phyloP scores from a whole-genome alignment of 192 early-diverging fungal species.

The Haplosporangium gracile region DNA sequence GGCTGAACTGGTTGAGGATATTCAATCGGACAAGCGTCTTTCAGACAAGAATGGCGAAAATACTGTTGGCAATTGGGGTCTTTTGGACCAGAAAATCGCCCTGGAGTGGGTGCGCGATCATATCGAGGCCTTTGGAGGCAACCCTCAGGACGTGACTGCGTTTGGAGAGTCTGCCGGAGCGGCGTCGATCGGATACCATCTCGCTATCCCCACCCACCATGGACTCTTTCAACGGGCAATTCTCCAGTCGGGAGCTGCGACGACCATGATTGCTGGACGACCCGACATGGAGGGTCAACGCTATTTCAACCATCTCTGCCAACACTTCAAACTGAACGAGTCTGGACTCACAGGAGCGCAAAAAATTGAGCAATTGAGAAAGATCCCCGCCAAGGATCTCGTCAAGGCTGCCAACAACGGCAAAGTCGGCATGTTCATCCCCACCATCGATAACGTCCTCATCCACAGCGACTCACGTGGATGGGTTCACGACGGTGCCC shows the following conservation, averaged over 20 bases:
- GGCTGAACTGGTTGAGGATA: slow-evolving; percentile 28
- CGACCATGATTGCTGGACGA: slow-evolving; percentile 30
- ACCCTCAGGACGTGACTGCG: slow-evolving; percentile 63
- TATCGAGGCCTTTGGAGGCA: slow-evolving; percentile 69
- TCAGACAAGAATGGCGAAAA: slow-evolving; percentile 17
- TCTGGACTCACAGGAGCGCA: slow-evolving; percentile 16
- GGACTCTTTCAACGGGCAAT: slow-evolving; percentile 52
- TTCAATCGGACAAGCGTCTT: slow-evolving; percentile 25
- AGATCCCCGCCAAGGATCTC: slow-evolving; percentile 37
- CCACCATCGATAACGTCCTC: slow-evolving; percentile 38
- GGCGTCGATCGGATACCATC: slow-evolving; percentile 54
- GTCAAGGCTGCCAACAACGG: slow-evolving; percentile 36
- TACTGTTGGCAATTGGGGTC: slow-evolving; percentile 59
- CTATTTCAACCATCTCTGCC: slow-evolving; percentile 40
- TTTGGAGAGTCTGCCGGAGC: slow-evolving; percentile 69
- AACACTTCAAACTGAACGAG: slow-evolving; percentile 21
- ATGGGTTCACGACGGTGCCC: slow-evolving; percentile 31
- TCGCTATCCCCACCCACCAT: slow-evolving; percentile 35
- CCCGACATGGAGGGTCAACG: slow-evolving; percentile 41
- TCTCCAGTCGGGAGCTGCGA: slow-evolving; percentile 43
- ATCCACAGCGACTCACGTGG: slow-evolving; percentile 30
- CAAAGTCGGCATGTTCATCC: slow-evolving; percentile 35
- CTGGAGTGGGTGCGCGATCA: slow-evolving; percentile 70
- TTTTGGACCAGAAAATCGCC: slow-evolving; percentile 67
- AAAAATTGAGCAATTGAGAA: slow-evolving; percentile 26